Percentiles rank a stretch among this genome's conserved stretches.
These are phyloP conservation scores for Leishmania major DNA, from an alignment of 208 protist species.

Conservation along the genomic window DNA sequence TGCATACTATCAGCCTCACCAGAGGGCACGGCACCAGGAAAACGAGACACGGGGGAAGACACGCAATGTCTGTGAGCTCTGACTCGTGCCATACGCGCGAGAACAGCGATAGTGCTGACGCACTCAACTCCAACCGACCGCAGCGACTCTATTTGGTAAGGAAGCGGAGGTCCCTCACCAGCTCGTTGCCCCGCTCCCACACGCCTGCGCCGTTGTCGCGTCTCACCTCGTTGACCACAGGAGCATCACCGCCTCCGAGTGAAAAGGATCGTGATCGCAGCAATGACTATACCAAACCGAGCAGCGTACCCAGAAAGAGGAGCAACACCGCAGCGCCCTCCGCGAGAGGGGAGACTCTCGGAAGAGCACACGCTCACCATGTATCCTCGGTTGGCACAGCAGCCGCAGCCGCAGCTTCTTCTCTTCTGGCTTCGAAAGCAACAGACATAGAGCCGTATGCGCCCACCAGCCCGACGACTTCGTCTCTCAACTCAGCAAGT, in stretches of 20 bases:
- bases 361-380: too few species aligned
- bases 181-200: background rate
- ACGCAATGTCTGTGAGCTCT: background rate
- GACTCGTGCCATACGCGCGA: slow-evolving; percentile 5
- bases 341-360: background rate
- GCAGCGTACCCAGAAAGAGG: too few species aligned
- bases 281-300: background rate
- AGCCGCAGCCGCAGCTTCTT: background rate
- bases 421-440: background rate
- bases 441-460: background rate
- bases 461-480: background rate
- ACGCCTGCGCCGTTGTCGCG: background rate
- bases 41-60: background rate
- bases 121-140: slow-evolving; percentile 26
- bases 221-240: background rate
- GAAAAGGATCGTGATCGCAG: background rate
- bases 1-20: background rate
- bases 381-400: background rate
- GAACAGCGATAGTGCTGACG: slow-evolving; percentile 4
- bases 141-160: slow-evolving; percentile 1
- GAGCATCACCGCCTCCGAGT: too few species aligned
- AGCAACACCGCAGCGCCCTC: background rate
- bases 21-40: background rate
- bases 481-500: background rate
- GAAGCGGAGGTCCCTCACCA: background rate